Conservation (phyloP, 371 early-diverging fungal genomes). For the Quaeritorhiza haematococci region DNA sequence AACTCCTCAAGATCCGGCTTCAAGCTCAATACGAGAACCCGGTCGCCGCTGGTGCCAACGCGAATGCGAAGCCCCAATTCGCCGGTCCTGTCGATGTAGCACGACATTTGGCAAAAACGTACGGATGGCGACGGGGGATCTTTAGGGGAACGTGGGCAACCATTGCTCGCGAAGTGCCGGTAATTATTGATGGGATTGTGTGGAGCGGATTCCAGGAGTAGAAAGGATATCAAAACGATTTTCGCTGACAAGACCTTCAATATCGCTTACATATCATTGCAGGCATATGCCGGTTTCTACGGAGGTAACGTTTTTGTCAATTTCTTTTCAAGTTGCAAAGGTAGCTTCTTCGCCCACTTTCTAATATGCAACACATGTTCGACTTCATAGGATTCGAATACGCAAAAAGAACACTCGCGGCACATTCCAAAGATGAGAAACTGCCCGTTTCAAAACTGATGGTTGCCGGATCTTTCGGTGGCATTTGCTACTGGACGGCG, state of each 20-base stretch:
- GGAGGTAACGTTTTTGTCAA: too few relatives aligned
- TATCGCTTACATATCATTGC: too few relatives aligned
- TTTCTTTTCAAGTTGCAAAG: too few relatives aligned
- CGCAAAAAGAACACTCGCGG: too few relatives aligned
- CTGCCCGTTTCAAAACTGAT: conserved; percentile 57
- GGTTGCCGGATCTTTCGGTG: conserved; percentile 70
- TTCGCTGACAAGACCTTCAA: too few relatives aligned
- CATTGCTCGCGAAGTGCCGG: conserved; percentile 68
- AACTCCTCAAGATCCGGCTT: conserved; percentile 73
- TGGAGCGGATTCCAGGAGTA: too few relatives aligned
- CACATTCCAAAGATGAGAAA: too few relatives aligned
- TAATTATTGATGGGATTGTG: too few relatives aligned
- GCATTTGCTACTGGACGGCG: conserved; percentile 73
- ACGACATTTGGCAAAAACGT: conserved; percentile 49
- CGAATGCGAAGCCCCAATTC: conserved; percentile 15
- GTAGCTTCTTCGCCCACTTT: too few relatives aligned
- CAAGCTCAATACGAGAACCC: conserved; percentile 68
- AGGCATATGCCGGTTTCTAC: conserved; percentile 78
- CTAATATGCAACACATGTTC: too few relatives aligned
- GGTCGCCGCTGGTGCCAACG: conserved; percentile 20
- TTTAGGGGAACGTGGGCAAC: conserved; percentile 79
- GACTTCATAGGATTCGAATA: too few relatives aligned
- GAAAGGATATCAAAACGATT: too few relatives aligned
- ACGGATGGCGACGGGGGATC: conserved; percentile 64
- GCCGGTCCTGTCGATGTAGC: conserved; percentile 67